These are phyloP conservation scores for Polytrichum formosum DNA, from an alignment of 225 moss, liverwort and hornwort genomes.

Conservation along the genomic window DNA sequence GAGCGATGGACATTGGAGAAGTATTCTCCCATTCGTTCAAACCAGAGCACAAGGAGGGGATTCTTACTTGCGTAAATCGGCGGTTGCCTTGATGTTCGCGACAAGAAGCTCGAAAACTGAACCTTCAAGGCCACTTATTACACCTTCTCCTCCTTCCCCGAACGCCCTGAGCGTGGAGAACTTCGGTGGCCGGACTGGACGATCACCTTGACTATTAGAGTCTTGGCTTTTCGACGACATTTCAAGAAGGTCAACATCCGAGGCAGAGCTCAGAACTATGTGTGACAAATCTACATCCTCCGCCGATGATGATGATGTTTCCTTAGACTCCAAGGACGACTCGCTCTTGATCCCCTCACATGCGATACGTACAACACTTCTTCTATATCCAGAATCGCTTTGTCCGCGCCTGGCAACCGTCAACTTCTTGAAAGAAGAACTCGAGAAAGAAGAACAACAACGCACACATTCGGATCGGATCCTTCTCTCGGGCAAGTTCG, in stretches of 20 bases:
- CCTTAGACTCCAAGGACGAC: neutral
- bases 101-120: conserved; percentile 93
- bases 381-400: neutral
- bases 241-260: conserved; percentile 24
- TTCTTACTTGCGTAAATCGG: conserved; percentile 64
- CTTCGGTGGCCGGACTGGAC: conserved; percentile 55
- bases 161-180: conserved; percentile 90
- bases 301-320: neutral
- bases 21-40: too few relatives aligned
- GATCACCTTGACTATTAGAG: conserved; percentile 12
- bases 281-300: conserved; percentile 31
- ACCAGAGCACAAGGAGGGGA: too few relatives aligned
- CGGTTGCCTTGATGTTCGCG: conserved; percentile 83
- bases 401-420: conserved; percentile 3
- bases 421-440: conserved; percentile 9
- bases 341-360: conserved; percentile 22
- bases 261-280: conserved; percentile 23
- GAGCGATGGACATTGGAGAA: too few relatives aligned
- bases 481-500: conserved; percentile 13
- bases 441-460: neutral
- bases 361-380: conserved; percentile 4
- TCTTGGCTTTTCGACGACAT: neutral
- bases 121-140: conserved; percentile 71
- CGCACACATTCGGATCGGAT: conserved; percentile 8
- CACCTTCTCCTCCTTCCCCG: conserved; percentile 76